These are phyloP conservation scores for Trichosporon ovoides DNA, from an alignment of 1,284 basidiomycete species.

Conservation along the genomic window DNA sequence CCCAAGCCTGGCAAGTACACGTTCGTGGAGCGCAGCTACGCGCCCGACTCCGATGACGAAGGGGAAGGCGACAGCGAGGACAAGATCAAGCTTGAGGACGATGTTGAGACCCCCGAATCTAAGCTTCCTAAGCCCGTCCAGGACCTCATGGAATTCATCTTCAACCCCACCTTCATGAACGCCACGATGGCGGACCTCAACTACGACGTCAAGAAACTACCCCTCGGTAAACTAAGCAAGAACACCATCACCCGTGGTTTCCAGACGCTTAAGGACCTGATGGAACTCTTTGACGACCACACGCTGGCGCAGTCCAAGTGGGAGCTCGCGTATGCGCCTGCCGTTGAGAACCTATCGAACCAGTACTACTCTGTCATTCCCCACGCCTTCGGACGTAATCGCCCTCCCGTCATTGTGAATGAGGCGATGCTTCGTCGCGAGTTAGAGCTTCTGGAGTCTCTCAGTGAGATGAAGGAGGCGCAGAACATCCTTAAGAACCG, in stretches of 20 bases:
- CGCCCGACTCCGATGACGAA: constrained; percentile 15
- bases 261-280: constrained; percentile 51
- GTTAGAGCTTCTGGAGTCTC: constrained; percentile 61
- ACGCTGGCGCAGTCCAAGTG: constrained; percentile 42
- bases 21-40: constrained; percentile 22
- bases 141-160: constrained; percentile 57
- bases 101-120: constrained; percentile 11
- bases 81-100: constrained; percentile 13
- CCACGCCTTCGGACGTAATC: constrained; percentile 57
- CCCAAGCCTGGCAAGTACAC: constrained; percentile 20
- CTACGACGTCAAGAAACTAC: constrained; percentile 64
- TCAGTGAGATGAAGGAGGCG: constrained; percentile 58
- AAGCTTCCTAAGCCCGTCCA: constrained; percentile 27
- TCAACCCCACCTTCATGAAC: constrained; percentile 51
- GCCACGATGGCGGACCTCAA: constrained; percentile 62
- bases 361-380: constrained; percentile 56
- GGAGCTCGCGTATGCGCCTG: constrained; percentile 27
- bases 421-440: constrained; percentile 54
- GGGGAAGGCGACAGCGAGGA: constrained; percentile 9
- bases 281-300: constrained; percentile 54
- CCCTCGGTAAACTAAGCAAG: constrained; percentile 52
- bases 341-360: constrained; percentile 54
- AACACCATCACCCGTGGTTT: constrained; percentile 28
- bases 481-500: constrained; percentile 56
- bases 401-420: constrained; percentile 53